Conservation (phyloP, 1,284 basidiomycete species). For the Apiotrichum sp. region DNA sequence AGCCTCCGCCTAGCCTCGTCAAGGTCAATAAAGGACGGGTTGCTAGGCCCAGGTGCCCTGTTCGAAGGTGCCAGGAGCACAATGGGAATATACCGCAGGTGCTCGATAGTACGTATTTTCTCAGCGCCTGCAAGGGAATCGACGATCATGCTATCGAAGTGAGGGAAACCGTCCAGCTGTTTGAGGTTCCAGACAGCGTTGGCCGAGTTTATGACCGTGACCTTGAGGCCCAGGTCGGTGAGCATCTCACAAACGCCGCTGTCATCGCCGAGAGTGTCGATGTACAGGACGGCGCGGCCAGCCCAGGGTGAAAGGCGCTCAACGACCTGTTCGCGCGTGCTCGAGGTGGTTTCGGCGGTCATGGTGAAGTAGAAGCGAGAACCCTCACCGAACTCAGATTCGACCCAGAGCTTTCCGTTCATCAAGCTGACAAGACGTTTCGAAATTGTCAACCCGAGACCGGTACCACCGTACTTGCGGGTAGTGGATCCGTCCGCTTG, state of each 20-base stretch:
- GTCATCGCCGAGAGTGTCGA: constrained; percentile 75
- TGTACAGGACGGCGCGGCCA: constrained; percentile 71
- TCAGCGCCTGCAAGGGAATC: constrained; percentile 81
- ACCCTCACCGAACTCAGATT: constrained; percentile 84
- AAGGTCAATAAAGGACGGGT: constrained; percentile 44
- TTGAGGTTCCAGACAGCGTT: constrained; percentile 64
- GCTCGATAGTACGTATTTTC: constrained; percentile 82
- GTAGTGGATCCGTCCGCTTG: constrained; percentile 96
- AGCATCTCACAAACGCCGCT: constrained; percentile 75
- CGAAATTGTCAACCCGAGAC: constrained; percentile 90
- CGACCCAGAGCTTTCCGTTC: constrained; percentile 99
- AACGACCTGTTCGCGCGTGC: constrained; percentile 59
- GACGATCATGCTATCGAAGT: constrained; percentile 93
- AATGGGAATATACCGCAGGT: constrained; percentile 92
- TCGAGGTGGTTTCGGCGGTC: constrained; percentile 53
- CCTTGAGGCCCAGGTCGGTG: constrained; percentile 71
- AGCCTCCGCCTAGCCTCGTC: constrained; percentile 37
- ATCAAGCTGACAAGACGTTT: constrained; percentile 94
- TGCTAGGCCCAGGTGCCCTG: constrained; percentile 29
- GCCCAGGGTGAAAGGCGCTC: constrained; percentile 68
- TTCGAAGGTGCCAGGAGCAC: constrained; percentile 73
- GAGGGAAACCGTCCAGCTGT: constrained; percentile 61
- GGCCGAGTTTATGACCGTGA: constrained; percentile 71
- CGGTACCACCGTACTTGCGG: constrained; percentile 96
- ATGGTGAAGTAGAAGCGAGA: constrained; percentile 96